These are phyloP conservation scores for Berberis thunbergii DNA, from an alignment of 164 flowering plant species.

Conservation along the genomic window DNA sequence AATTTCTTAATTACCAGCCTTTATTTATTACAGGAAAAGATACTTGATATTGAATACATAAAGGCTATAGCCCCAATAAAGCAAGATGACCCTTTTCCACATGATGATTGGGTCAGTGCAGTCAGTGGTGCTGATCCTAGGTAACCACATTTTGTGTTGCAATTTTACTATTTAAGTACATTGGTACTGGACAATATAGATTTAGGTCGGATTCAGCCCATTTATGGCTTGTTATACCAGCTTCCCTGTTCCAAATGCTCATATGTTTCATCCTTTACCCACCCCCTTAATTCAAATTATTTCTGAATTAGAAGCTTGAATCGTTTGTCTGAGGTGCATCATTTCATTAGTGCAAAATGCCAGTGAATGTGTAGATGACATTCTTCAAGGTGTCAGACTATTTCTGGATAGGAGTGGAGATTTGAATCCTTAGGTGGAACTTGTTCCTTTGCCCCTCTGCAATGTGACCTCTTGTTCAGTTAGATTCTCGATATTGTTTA, in stretches of 20 bases:
- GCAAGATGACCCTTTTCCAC: conserved; percentile 71
- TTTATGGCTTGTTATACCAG: not conserved
- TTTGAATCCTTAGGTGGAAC: not conserved
- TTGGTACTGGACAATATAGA: not conserved
- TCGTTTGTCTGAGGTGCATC: too few species aligned
- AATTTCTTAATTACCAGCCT: not conserved
- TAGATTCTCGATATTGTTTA: not conserved
- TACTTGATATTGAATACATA: conserved; percentile 85
- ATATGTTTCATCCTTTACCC: not conserved
- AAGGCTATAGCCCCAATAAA: conserved; percentile 70
- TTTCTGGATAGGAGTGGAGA: not conserved
- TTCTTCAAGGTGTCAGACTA: too few species aligned
- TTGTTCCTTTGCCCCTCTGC: not conserved
- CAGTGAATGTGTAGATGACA: too few species aligned
- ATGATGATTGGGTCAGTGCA: conserved; percentile 99
- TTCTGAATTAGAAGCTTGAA: too few species aligned
- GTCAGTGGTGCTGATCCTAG: conserved; percentile 72
- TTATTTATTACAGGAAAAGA: conserved; percentile 52
- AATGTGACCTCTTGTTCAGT: not conserved
- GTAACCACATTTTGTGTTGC: conserved; percentile 27
- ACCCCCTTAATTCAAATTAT: not conserved
- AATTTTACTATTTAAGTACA: too few species aligned
- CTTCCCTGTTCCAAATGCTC: not conserved
- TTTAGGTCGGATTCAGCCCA: not conserved
- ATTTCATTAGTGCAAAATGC: too few species aligned